Evolutionary conservation across 768 basidiomycete genomes (phyloP).

Genomic region (Amanita brunnescens): DNA sequence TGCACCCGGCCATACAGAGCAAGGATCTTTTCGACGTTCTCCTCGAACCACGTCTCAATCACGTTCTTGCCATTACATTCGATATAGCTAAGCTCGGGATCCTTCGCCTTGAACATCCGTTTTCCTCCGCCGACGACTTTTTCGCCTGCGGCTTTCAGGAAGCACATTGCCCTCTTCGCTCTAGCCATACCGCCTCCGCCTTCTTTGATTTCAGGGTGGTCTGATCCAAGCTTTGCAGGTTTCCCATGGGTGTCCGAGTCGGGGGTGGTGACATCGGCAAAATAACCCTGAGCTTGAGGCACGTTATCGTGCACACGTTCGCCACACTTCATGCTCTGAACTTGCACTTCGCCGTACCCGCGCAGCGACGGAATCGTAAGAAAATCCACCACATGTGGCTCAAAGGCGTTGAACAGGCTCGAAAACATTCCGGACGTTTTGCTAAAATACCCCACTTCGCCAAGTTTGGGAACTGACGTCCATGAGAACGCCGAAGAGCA

Average conservation of each 20-base stretch:
- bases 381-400: not conserved
- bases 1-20: not conserved
- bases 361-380: conserved; percentile 3
- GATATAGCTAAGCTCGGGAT: not conserved
- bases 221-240: not conserved
- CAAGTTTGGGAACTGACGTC: not conserved
- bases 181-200: not conserved
- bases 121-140: not conserved
- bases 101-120: not conserved
- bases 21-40: not conserved
- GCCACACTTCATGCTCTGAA: not conserved
- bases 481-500: not conserved
- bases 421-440: not conserved
- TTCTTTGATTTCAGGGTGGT: not conserved
- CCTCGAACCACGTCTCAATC: conserved; percentile 2
- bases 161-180: not conserved
- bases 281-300: not conserved
- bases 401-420: conserved; percentile 4
- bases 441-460: conserved; percentile 4
- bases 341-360: conserved; percentile 3
- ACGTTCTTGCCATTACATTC: not conserved
- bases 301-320: not conserved
- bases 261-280: not conserved
- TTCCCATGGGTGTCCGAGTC: not conserved
- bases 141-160: not conserved